A percentile compares a stretch with the other conserved stretches of the same genome.
phyloP scores from a whole-genome alignment of 2,329 filamentous ascomycete genomes.

The Penicillium sp. region DNA sequence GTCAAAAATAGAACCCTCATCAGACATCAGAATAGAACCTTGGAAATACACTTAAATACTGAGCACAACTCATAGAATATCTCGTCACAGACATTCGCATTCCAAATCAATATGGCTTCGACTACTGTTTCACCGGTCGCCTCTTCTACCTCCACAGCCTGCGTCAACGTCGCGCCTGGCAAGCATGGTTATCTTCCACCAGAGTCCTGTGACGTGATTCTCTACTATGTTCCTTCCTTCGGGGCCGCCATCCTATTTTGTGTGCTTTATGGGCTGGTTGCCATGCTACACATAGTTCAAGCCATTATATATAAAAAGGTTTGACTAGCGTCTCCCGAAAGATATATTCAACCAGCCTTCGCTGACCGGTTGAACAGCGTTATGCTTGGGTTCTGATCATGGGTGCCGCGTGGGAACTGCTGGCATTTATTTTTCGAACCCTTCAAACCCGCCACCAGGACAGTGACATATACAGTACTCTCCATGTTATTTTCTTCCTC shows the following conservation, averaged over 20 bases:
- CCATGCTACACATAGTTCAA: conserved; percentile 34
- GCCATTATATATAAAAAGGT: conserved; percentile 35
- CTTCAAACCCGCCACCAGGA: conserved; percentile 46
- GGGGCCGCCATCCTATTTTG: conserved; percentile 36
- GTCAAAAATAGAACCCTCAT: not conserved
- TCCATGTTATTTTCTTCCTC: conserved; percentile 47
- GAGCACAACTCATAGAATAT: not conserved
- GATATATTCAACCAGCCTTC: not conserved
- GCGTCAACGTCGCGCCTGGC: conserved; percentile 29
- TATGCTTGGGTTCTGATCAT: conserved; percentile 51
- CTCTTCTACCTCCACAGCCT: conserved; percentile 20
- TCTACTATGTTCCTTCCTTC: conserved; percentile 33
- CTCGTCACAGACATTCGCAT: not conserved
- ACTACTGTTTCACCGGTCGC: not conserved
- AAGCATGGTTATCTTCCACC: conserved; percentile 42
- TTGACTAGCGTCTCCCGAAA: conserved; percentile 4
- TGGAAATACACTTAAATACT: not conserved
- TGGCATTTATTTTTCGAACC: conserved; percentile 43
- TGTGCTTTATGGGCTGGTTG: conserved; percentile 34
- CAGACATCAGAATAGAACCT: not conserved
- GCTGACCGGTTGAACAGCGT: conserved; percentile 20
- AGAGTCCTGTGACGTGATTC: conserved; percentile 38
- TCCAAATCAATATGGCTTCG: conserved; percentile 6
- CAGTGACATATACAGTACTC: conserved; percentile 29
- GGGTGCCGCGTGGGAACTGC: conserved; percentile 43